Conservation (phyloP, 106 monocot species). For the Gastrodia elata region DNA sequence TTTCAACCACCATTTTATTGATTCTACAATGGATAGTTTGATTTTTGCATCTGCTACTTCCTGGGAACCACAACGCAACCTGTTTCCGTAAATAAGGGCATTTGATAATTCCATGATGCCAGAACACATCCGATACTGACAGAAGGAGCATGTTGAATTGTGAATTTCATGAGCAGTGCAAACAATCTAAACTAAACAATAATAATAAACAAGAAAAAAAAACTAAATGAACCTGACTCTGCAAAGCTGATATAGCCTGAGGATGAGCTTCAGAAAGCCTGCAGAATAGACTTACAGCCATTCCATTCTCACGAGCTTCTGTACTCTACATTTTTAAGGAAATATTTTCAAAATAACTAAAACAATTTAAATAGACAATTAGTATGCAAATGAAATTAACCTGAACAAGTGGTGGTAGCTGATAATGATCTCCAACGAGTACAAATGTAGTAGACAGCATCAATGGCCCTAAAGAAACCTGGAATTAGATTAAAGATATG, state of each 20-base stretch:
- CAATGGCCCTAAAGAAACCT: slow-evolving; percentile 94
- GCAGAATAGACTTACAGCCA: slow-evolving; percentile 85
- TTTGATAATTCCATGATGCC: slow-evolving; percentile 97
- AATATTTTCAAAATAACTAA: slow-evolving; percentile 5
- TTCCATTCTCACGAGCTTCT: slow-evolving; percentile 89
- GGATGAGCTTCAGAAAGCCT: slow-evolving; percentile 97
- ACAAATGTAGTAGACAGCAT: slow-evolving; percentile 95
- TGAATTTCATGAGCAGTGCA: not conserved
- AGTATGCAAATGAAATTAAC: slow-evolving; percentile 13
- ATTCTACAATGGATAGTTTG: slow-evolving; percentile 25
- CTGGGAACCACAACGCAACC: slow-evolving; percentile 80
- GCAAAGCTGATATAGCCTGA: slow-evolving; percentile 84
- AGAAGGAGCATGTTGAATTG: slow-evolving; percentile 5
- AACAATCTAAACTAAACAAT: not conserved
- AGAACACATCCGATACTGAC: slow-evolving; percentile 91
- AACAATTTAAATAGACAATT: not conserved
- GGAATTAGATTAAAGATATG: slow-evolving; percentile 2
- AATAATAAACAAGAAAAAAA: not conserved
- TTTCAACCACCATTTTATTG: slow-evolving; percentile 45
- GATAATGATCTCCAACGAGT: slow-evolving; percentile 98
- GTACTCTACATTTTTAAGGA: slow-evolving; percentile 44
- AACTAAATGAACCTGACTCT: slow-evolving; percentile 62
- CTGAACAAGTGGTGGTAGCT: slow-evolving; percentile 95
- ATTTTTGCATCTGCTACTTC: slow-evolving; percentile 78
- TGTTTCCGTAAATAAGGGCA: slow-evolving; percentile 84